These are phyloP conservation scores for Tetraselmis chui DNA, from an alignment of 139 green algal genomes.

Conservation along the genomic window DNA sequence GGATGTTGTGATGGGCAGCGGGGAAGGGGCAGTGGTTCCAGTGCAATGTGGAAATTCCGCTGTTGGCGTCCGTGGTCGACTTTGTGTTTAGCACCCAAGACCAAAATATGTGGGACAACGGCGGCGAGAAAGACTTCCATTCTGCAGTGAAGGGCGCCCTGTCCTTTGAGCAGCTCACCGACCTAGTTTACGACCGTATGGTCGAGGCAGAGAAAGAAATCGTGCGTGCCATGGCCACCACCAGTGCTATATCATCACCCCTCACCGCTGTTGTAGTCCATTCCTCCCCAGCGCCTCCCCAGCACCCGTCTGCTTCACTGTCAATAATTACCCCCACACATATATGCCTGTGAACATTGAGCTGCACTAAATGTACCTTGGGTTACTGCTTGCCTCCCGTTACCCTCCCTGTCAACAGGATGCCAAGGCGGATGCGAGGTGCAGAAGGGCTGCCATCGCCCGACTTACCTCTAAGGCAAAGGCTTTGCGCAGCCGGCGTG, in stretches of 20 bases:
- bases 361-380: background rate
- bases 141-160: constrained; percentile 33
- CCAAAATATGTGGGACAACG: constrained; percentile 76
- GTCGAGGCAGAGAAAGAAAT: too few species aligned
- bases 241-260: too few species aligned
- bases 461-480: constrained; percentile 25
- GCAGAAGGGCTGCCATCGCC: constrained; percentile 22
- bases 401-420: background rate
- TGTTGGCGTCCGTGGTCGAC: constrained; percentile 55
- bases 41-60: constrained; percentile 43
- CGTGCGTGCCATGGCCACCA: too few species aligned
- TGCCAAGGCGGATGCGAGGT: constrained; percentile 28
- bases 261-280: too few species aligned
- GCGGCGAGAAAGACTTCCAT: constrained; percentile 62
- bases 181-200: too few species aligned
- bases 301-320: background rate
- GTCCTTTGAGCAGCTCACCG: constrained; percentile 10
- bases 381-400: background rate
- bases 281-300: background rate
- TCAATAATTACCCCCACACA: background rate
- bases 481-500: constrained; percentile 39
- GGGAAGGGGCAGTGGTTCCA: constrained; percentile 48
- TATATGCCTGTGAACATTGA: background rate
- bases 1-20: constrained; percentile 11
- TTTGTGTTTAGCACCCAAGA: constrained; percentile 71